Evolutionary conservation across 2,329 filamentous ascomycete genomes (phyloP), one percentile per base, ranked within the genome.

Genomic region (Zasmidium cellare): DNA sequence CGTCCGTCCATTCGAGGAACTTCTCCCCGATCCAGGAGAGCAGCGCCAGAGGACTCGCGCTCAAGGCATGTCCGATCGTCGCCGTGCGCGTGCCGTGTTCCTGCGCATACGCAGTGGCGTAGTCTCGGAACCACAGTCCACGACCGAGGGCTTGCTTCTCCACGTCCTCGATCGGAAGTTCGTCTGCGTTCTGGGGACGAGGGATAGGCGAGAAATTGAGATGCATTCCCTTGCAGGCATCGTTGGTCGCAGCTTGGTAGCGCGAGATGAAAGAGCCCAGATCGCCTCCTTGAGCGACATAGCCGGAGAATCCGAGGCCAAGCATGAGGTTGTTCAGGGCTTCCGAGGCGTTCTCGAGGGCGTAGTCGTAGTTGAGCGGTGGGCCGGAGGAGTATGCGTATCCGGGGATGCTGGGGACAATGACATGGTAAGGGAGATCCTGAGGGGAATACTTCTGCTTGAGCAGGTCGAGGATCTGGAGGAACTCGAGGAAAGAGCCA

Each of bases 11-110:
- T 1, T 76, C 78, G 0, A 82, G 69, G 56, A 81, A 80, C 67
- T 84, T 85, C 63, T 84, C 82, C 1, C 79, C 80, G 28, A 84
- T 76, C 79, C 84, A 88, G 6, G 80, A 77, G 1, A 88, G 75
- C 19, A 87, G 66, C 0, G 83, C 81, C 1, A 87, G 60, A 0
- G 85, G 85, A 31, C 75, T 84, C 3, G 80, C 73, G 2, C 78
- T 74, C 1, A 87, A 69, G 0, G 77, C 80, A 3, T 85, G 74
- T 0, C 84, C 83, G 46, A 86, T 81, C 0, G 84, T 87, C 0
- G 77, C 75, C 0, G 84, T 81, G 9, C 80, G 71, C 0, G 82
- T 84, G 1, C 74, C 80, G 54, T 87, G 85, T 66, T 81, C 76
- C 0, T 74, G 52, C 0, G 77, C 76, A 65, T 86, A 88, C 0